Percentiles rank a stretch among this genome's conserved stretches.
Evolutionary conservation across 768 basidiomycete species (phyloP).

Genomic region (Dioszegia aurantiaca): DNA sequence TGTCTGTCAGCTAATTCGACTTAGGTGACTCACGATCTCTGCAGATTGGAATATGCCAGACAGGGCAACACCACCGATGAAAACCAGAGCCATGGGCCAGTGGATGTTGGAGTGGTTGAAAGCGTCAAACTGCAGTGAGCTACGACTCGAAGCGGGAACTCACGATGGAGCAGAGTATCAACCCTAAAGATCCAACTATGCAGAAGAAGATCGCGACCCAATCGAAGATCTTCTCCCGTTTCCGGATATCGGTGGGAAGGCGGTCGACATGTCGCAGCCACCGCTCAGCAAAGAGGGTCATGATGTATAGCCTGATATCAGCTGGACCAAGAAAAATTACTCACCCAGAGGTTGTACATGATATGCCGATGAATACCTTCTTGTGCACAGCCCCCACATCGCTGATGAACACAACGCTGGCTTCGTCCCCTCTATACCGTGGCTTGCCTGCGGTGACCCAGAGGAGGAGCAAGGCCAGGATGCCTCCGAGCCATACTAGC

Average conservation of each 20-base stretch:
- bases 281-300: slow-evolving; percentile 50
- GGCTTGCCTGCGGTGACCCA: slow-evolving; percentile 50
- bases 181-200: slow-evolving; percentile 46
- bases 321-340: neutral
- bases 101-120: slow-evolving; percentile 50
- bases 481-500: slow-evolving; percentile 46
- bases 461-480: slow-evolving; percentile 44
- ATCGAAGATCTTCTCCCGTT: slow-evolving; percentile 49
- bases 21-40: slow-evolving; percentile 43
- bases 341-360: slow-evolving; percentile 25
- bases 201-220: slow-evolving; percentile 51
- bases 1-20: slow-evolving; percentile 9
- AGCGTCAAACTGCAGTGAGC: slow-evolving; percentile 43
- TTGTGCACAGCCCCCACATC: slow-evolving; percentile 50
- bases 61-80: slow-evolving; percentile 53
- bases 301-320: slow-evolving; percentile 50
- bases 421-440: slow-evolving; percentile 44
- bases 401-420: slow-evolving; percentile 50
- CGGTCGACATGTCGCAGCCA: slow-evolving; percentile 54
- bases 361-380: slow-evolving; percentile 45
- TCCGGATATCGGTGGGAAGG: slow-evolving; percentile 48
- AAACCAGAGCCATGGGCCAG: slow-evolving; percentile 49
- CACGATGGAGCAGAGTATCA: slow-evolving; percentile 50
- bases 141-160: slow-evolving; percentile 14
- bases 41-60: slow-evolving; percentile 52